Conservation (phyloP, 192 early-diverging fungal species). For the Podila clonocystis region DNA sequence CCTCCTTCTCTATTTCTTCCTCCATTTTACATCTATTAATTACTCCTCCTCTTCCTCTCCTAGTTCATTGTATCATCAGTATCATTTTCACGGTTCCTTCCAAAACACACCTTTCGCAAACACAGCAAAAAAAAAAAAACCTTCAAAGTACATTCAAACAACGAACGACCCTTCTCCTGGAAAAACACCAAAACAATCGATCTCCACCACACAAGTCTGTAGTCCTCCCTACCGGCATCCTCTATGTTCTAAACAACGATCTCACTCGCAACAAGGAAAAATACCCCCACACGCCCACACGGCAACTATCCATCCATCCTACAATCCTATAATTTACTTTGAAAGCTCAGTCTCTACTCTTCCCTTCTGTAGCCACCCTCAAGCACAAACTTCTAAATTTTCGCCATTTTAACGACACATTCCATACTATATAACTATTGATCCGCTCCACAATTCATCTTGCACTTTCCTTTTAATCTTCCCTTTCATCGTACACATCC, state of each 20-base stretch:
- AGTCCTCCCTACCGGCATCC: slow-evolving; percentile 24
- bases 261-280: slow-evolving; percentile 10
- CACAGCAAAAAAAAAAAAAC: too few species aligned
- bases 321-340: neutral
- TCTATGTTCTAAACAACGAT: slow-evolving; percentile 32
- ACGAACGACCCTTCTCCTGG: too few species aligned
- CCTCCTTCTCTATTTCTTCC: neutral
- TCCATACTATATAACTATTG: neutral
- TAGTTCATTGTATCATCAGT: neutral
- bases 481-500: neutral
- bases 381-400: too few species aligned
- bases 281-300: slow-evolving; percentile 52
- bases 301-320: slow-evolving; percentile 13
- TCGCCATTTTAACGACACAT: neutral
- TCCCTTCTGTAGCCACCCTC: neutral
- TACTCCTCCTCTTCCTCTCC: neutral
- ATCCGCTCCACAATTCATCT: neutral
- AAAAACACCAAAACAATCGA: too few species aligned
- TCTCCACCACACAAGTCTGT: slow-evolving; percentile 8
- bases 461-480: neutral
- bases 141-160: too few species aligned
- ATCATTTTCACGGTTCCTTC: neutral
- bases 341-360: slow-evolving; percentile 2
- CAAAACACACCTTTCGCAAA: too few species aligned
- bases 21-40: neutral